phyloP scores from a whole-genome alignment of 176 grass and related monocot species.

The Raddia distichophylla region DNA sequence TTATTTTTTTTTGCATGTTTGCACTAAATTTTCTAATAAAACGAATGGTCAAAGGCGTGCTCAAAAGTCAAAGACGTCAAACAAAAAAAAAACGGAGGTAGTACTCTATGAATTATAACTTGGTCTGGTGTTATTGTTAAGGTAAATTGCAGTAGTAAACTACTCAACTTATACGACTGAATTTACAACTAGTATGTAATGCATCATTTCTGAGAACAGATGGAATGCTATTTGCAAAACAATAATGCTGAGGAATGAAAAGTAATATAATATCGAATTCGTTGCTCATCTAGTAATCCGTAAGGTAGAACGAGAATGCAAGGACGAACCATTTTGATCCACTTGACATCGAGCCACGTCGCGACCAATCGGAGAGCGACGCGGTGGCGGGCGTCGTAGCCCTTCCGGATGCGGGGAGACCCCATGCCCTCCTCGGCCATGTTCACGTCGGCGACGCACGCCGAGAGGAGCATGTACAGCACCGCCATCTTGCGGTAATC shows the following conservation, averaged over 20 bases:
- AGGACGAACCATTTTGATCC: slow-evolving; percentile 81
- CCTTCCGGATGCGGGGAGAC: slow-evolving; percentile 65
- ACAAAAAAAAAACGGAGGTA: too few relatives aligned
- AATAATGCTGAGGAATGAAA: too few relatives aligned
- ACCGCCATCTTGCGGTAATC: slow-evolving; percentile 71
- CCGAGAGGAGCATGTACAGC: slow-evolving; percentile 90
- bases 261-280: background rate
- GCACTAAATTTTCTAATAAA: too few relatives aligned
- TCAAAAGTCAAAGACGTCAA: too few relatives aligned
- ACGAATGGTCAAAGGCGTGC: too few relatives aligned
- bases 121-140: too few relatives aligned
- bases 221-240: background rate
- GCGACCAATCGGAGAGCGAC: slow-evolving; percentile 80
- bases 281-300: background rate
- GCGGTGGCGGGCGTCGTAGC: slow-evolving; percentile 96
- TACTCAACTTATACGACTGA: too few relatives aligned
- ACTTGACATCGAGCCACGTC: slow-evolving; percentile 87
- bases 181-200: background rate
- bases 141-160: too few relatives aligned
- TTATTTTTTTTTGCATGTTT: too few relatives aligned
- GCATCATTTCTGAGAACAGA: background rate
- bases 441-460: slow-evolving; percentile 88
- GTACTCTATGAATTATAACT: too few relatives aligned
- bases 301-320: background rate
- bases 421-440: slow-evolving; percentile 58